These are phyloP conservation scores for Pleurotus platypus DNA, from an alignment of 768 basidiomycete genomes.

Conservation along the genomic window DNA sequence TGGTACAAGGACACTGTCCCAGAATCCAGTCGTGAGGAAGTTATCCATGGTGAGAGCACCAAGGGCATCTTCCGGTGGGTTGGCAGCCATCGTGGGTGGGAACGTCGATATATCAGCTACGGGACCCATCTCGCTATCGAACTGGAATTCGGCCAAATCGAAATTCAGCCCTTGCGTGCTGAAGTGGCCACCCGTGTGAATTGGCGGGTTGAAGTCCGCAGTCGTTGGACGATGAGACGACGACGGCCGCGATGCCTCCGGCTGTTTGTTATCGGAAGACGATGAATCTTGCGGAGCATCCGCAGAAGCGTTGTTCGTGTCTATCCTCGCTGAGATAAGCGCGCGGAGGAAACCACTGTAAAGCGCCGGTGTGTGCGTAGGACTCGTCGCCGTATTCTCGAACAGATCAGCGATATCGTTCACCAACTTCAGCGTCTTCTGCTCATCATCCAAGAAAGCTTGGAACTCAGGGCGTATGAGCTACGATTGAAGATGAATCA, in stretches of 20 bases:
- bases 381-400: constrained; percentile 72
- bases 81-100: constrained; percentile 80
- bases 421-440: constrained; percentile 64
- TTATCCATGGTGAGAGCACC: constrained; percentile 71
- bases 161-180: constrained; percentile 12
- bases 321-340: constrained; percentile 57
- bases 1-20: constrained; percentile 86
- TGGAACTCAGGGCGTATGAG: constrained; percentile 83
- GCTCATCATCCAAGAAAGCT: constrained; percentile 69
- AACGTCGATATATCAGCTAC: constrained; percentile 79
- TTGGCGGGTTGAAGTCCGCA: not conserved
- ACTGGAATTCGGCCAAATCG: constrained; percentile 57
- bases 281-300: not conserved
- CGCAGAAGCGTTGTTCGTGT: constrained; percentile 12
- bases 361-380: constrained; percentile 84
- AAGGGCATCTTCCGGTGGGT: constrained; percentile 35
- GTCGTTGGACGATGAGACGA: not conserved
- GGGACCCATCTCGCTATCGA: constrained; percentile 82
- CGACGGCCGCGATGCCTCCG: not conserved
- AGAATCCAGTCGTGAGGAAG: constrained; percentile 75
- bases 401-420: constrained; percentile 81
- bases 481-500: constrained; percentile 31
- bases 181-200: not conserved
- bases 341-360: constrained; percentile 83
- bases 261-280: not conserved